Evolutionary conservation across 2,329 filamentous ascomycete species (phyloP).

Genomic region (Emergomyces pasteurianus): DNA sequence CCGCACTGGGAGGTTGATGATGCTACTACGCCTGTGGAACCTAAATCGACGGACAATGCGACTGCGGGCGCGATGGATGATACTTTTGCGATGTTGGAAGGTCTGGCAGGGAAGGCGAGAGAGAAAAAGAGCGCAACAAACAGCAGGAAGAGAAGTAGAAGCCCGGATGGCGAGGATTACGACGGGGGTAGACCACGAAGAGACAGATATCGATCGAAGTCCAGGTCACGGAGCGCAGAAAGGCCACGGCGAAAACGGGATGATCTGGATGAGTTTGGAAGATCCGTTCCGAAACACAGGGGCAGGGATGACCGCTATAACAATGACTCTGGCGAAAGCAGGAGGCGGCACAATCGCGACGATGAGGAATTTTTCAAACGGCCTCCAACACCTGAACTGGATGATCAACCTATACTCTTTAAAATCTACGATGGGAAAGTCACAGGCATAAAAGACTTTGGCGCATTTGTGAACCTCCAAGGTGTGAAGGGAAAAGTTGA

Average conservation of each 20-base stretch:
- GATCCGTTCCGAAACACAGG: constrained; percentile 29
- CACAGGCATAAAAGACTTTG: constrained; percentile 89
- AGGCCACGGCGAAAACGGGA: constrained; percentile 34
- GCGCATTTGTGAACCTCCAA: constrained; percentile 84
- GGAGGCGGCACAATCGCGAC: constrained; percentile 26
- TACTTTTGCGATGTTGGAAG: constrained; percentile 83
- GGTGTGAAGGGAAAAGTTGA: constrained; percentile 81
- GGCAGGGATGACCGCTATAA: constrained; percentile 27
- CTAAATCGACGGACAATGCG: constrained; percentile 23
- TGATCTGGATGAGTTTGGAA: constrained; percentile 49
- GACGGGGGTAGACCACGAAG: constrained; percentile 21
- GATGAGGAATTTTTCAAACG: constrained; percentile 51
- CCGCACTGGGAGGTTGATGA: constrained; percentile 40
- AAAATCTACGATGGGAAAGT: constrained; percentile 88
- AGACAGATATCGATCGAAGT: constrained; percentile 39
- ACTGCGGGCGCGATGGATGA: constrained; percentile 69
- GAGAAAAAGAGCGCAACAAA: constrained; percentile 23
- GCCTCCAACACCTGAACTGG: constrained; percentile 60
- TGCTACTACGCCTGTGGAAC: constrained; percentile 16
- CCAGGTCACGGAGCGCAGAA: constrained; percentile 36
- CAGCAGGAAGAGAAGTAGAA: constrained; percentile 44
- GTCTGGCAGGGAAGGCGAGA: constrained; percentile 56
- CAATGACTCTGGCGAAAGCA: constrained; percentile 33
- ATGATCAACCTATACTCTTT: constrained; percentile 66
- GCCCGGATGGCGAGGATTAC: constrained; percentile 38